A percentile compares a stretch with the other conserved stretches of the same genome.
Conservation (phyloP, 179 eudicot species). For the Gypsophila paniculata region DNA sequence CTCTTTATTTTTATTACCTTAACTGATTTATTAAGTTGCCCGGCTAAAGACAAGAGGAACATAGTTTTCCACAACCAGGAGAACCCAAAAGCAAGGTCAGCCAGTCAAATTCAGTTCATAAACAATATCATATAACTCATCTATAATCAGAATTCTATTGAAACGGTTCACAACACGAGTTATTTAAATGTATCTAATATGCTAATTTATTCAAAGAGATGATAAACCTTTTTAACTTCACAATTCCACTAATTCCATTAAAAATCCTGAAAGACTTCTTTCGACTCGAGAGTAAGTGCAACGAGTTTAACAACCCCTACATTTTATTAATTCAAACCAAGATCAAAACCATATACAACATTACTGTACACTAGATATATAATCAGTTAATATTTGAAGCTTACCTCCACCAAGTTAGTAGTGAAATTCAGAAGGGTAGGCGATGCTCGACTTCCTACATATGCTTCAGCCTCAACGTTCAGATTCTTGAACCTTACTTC, state of each 20-base stretch:
- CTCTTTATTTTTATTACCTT: constrained; percentile 4
- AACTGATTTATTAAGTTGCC: constrained; percentile 24
- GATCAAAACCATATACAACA: neutral
- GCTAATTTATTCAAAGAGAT: neutral
- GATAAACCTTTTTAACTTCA: constrained; percentile 17
- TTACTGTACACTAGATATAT: neutral
- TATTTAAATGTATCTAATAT: neutral
- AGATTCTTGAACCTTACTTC: constrained; percentile 28
- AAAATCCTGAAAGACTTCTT: constrained; percentile 25
- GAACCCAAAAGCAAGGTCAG: constrained; percentile 29
- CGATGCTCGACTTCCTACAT: constrained; percentile 26
- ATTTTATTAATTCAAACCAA: neutral
- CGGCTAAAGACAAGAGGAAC: constrained; percentile 25
- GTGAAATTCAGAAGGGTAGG: constrained; percentile 26
- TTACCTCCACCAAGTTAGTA: constrained; percentile 20
- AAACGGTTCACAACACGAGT: neutral
- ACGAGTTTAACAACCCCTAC: constrained; percentile 18
- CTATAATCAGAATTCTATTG: neutral
- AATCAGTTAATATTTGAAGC: neutral
- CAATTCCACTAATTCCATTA: constrained; percentile 22
- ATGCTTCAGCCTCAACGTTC: constrained; percentile 25
- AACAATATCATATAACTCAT: neutral
- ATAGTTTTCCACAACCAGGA: constrained; percentile 27
- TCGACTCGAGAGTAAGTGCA: constrained; percentile 23
- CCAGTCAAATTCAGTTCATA: constrained; percentile 13